Percentiles rank a stretch among this genome's conserved stretches.
These are phyloP conservation scores for Sphagnum contortum DNA, from an alignment of 225 moss, liverwort and hornwort species.

Conservation along the genomic window DNA sequence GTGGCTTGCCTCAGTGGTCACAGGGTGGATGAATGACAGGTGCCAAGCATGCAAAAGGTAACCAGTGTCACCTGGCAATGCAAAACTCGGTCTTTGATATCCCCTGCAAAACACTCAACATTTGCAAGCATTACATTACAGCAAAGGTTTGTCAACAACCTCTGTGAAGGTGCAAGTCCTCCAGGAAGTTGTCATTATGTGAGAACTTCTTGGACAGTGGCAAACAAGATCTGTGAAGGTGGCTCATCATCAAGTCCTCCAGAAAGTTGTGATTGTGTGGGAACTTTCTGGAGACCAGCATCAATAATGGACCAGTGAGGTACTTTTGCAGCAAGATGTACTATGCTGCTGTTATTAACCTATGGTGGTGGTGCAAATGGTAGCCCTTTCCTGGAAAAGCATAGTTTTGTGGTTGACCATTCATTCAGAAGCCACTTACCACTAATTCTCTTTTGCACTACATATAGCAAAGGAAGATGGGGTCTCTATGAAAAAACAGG, in stretches of 20 bases:
- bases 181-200: no score
- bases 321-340: neutral
- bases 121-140: neutral
- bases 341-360: neutral
- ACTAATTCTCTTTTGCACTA: neutral
- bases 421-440: no score
- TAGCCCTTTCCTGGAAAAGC: no score
- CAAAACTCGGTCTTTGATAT: conserved; percentile 46
- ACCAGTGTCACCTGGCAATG: conserved; percentile 76
- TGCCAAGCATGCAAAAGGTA: conserved; percentile 81
- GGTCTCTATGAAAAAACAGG: no score
- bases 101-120: conserved; percentile 40
- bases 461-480: no score
- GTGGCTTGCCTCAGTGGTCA: conserved; percentile 41
- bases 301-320: no score
- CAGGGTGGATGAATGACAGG: conserved; percentile 65
- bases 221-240: no score
- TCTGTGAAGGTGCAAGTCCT: no score
- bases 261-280: neutral
- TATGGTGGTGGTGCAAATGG: neutral
- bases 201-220: no score
- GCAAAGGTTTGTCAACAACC: no score
- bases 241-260: no score
- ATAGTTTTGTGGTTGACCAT: no score
- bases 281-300: neutral